These are phyloP conservation scores for Warburgia ugandensis DNA, from an alignment of 164 flowering plant genomes.

Conservation along the genomic window DNA sequence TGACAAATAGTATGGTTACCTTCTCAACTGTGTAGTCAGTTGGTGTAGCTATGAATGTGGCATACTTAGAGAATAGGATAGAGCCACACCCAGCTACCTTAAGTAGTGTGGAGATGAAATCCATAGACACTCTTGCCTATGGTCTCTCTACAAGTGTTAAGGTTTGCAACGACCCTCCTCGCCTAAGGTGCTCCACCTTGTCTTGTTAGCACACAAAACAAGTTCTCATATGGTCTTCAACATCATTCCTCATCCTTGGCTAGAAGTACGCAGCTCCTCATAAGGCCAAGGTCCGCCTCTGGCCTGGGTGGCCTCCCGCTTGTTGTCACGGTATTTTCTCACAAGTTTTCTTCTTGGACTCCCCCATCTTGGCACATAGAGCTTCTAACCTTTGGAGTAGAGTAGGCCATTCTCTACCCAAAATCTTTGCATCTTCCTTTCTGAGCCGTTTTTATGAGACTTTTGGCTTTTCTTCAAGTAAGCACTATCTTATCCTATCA, in stretches of 20 bases:
- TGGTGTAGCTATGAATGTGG: neutral
- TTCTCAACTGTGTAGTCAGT: neutral
- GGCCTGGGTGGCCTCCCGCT: neutral
- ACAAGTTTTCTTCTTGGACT: neutral
- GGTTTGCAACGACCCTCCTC: too few species aligned
- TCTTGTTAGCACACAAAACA: too few species aligned
- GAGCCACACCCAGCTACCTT: neutral
- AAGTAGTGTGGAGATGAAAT: conserved; percentile 3
- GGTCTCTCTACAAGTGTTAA: too few species aligned
- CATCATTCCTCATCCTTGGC: neutral
- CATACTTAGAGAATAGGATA: neutral
- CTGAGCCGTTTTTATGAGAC: neutral
- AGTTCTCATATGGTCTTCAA: neutral
- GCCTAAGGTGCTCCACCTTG: conserved; percentile 2
- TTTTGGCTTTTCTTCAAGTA: neutral
- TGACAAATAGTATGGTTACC: neutral
- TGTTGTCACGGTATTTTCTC: neutral
- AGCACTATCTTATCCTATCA: neutral
- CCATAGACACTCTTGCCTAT: conserved; percentile 8
- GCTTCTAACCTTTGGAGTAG: neutral
- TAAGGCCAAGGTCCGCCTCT: neutral
- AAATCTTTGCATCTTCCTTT: neutral
- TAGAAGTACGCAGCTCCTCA: neutral
- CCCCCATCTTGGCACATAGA: conserved; percentile 5
- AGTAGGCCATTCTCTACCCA: neutral